Evolutionary conservation across 345 rosid genomes (phyloP).

Genomic region (Populus davidiana): DNA sequence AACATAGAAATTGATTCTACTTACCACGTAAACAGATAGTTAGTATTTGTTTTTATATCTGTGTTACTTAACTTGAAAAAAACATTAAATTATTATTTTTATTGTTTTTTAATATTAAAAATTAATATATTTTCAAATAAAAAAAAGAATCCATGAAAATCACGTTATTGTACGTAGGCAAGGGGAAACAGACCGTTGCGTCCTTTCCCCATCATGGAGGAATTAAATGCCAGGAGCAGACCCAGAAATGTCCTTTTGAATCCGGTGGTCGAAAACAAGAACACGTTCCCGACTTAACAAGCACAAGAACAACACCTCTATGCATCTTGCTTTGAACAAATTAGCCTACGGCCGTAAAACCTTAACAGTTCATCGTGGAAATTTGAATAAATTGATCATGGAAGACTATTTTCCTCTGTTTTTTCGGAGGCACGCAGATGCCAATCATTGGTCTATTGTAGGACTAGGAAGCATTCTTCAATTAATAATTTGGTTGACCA

Average conservation of each 20-base stretch:
- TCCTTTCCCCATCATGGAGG: neutral
- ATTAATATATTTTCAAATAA: too few species aligned
- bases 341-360: too few species aligned
- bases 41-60: fast-evolving
- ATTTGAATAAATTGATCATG: neutral
- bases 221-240: too few species aligned
- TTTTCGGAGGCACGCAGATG: neutral
- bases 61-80: too few species aligned
- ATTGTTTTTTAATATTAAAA: too few species aligned
- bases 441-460: neutral
- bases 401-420: neutral
- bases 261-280: neutral
- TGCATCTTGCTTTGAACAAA: neutral
- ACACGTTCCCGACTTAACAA: neutral
- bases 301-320: neutral
- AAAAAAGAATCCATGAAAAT: too few species aligned
- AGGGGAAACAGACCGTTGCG: neutral
- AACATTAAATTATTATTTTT: too few species aligned
- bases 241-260: too few species aligned
- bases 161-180: neutral
- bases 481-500: neutral
- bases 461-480: neutral
- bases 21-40: neutral
- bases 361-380: too few species aligned
- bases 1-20: neutral